These are phyloP conservation scores for Bremia lactucae DNA, from an alignment of 352 stramenopile species.

Conservation along the genomic window DNA sequence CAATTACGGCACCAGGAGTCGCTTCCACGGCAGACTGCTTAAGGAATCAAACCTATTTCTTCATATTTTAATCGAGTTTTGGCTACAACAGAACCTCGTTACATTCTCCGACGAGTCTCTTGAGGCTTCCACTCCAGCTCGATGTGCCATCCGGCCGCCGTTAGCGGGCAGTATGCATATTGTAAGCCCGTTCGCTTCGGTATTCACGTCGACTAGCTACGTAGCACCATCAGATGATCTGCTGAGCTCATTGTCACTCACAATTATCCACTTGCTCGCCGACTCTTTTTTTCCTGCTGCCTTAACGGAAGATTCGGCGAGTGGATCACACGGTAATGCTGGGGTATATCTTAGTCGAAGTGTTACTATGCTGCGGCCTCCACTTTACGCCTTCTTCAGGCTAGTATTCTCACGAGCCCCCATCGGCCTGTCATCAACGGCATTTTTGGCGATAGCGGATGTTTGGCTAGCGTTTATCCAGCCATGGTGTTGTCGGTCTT, in stretches of 20 bases:
- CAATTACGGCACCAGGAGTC: constrained; percentile 46
- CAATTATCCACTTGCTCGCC: constrained; percentile 71
- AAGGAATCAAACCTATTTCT: constrained; percentile 77
- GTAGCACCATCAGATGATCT: constrained; percentile 79
- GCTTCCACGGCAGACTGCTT: constrained; percentile 66
- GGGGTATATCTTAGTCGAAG: constrained; percentile 62
- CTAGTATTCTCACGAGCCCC: constrained; percentile 75
- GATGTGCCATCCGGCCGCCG: constrained; percentile 9
- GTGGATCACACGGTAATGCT: constrained; percentile 10
- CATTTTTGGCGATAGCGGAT: constrained; percentile 71
- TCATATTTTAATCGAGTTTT: constrained; percentile 81
- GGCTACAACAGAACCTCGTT: constrained; percentile 83
- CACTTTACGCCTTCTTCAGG: constrained; percentile 75
- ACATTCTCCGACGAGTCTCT: constrained; percentile 59
- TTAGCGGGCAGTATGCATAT: constrained; percentile 19
- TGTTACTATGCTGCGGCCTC: constrained; percentile 54
- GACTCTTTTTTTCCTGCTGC: constrained; percentile 68
- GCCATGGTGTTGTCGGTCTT: constrained; percentile 68
- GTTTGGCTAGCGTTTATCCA: constrained; percentile 84
- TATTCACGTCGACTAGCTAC: constrained; percentile 76
- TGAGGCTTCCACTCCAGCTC: constrained; percentile 11
- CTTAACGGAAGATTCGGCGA: constrained; percentile 21
- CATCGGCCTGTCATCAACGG: constrained; percentile 65
- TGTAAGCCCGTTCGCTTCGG: constrained; percentile 54
- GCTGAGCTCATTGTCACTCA: constrained; percentile 68